Percentiles rank a stretch among this genome's conserved stretches.
Conservation (phyloP, 2,329 filamentous ascomycete genomes). For the Zopfia rhizophila region DNA sequence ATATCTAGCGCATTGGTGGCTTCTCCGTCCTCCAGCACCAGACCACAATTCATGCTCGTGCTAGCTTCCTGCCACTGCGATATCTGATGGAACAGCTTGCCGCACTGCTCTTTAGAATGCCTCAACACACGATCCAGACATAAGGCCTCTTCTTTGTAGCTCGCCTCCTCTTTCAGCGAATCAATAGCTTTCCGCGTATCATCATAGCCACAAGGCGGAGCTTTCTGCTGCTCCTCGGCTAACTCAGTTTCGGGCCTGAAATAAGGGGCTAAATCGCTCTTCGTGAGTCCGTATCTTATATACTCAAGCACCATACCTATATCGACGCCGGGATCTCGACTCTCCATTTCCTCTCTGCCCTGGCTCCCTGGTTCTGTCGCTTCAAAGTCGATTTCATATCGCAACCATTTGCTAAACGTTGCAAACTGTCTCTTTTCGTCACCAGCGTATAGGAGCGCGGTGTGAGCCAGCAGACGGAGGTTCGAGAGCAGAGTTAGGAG, state of each 20-base stretch:
- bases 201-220: constrained; percentile 33
- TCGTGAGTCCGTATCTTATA: constrained; percentile 75
- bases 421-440: constrained; percentile 82
- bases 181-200: constrained; percentile 47
- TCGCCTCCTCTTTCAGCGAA: constrained; percentile 57
- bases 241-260: constrained; percentile 58
- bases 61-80: constrained; percentile 58
- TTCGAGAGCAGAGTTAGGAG: constrained; percentile 76
- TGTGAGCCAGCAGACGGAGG: constrained; percentile 79
- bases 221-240: constrained; percentile 9
- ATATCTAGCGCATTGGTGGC: constrained; percentile 62
- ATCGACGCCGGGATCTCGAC: constrained; percentile 81
- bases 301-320: constrained; percentile 78
- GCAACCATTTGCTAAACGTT: constrained; percentile 85
- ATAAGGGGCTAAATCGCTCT: constrained; percentile 72
- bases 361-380: constrained; percentile 69
- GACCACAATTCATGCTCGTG: constrained; percentile 75
- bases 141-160: constrained; percentile 42
- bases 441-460: constrained; percentile 74
- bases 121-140: constrained; percentile 53
- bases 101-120: constrained; percentile 46
- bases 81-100: constrained; percentile 49
- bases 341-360: constrained; percentile 75
- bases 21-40: constrained; percentile 57
- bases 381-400: constrained; percentile 82